Evolutionary conservation across 2,329 filamentous ascomycete genomes (phyloP).

Genomic region (Didymella lethalis): DNA sequence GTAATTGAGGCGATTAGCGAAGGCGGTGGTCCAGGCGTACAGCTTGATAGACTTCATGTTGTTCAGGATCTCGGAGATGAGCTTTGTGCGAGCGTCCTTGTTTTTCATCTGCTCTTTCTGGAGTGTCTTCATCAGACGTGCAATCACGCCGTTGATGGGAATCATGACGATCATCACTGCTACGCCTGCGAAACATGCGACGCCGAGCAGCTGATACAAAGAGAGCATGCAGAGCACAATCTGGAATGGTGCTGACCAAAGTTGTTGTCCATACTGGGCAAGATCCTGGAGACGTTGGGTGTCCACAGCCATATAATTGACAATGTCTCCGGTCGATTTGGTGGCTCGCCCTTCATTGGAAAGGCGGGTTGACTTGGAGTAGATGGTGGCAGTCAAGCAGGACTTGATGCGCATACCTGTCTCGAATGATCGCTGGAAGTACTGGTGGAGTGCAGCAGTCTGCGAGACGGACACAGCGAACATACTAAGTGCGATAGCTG

Average conservation of each 20-base stretch:
- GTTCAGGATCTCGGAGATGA: slow-evolving; percentile 97
- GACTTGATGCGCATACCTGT: slow-evolving; percentile 97
- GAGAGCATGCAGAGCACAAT: slow-evolving; percentile 96
- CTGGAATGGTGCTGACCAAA: slow-evolving; percentile 97
- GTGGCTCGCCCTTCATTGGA: slow-evolving; percentile 90
- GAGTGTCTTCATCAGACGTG: slow-evolving; percentile 88
- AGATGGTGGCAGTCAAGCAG: slow-evolving; percentile 87
- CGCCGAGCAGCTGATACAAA: slow-evolving; percentile 91
- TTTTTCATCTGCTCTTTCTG: slow-evolving; percentile 99
- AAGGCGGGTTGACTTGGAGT: slow-evolving; percentile 85
- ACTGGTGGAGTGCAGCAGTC: slow-evolving; percentile 92
- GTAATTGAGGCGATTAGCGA: slow-evolving; percentile 96
- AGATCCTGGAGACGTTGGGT: slow-evolving; percentile 94
- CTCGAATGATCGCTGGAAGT: slow-evolving; percentile 94
- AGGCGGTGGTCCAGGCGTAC: slow-evolving; percentile 95
- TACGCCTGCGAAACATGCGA: slow-evolving; percentile 94
- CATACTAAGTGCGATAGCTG: slow-evolving; percentile 89
- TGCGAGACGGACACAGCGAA: slow-evolving; percentile 86
- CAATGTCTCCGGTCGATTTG: slow-evolving; percentile 96
- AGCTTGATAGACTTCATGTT: slow-evolving; percentile 99
- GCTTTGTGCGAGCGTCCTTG: slow-evolving; percentile 88
- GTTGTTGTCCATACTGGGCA: slow-evolving; percentile 91
- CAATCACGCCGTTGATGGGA: slow-evolving; percentile 91
- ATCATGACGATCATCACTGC: slow-evolving; percentile 98
- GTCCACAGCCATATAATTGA: slow-evolving; percentile 99